Percentiles rank a stretch among this genome's conserved stretches.
These are phyloP conservation scores for Isoetes taiwanensis DNA, from an alignment of 75 land plant genomes.

Conservation along the genomic window DNA sequence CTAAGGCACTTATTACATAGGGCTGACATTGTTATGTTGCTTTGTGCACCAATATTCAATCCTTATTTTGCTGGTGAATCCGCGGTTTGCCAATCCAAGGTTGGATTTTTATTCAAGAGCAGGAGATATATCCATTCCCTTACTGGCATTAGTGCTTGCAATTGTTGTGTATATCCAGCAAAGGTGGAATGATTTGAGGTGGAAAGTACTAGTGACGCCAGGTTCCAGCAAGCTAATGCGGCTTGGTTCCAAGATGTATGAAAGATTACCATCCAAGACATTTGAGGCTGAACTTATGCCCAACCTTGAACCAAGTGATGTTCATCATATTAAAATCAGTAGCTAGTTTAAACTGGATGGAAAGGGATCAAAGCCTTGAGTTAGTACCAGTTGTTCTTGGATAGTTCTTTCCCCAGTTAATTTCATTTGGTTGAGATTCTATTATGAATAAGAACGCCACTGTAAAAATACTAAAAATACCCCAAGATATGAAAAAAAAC, in stretches of 20 bases:
- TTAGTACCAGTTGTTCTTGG: no score
- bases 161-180: slow-evolving; percentile 46
- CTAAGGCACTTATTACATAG: slow-evolving; percentile 36
- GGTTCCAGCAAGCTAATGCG: slow-evolving; percentile 28
- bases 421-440: no score
- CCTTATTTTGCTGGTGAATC: slow-evolving; percentile 40
- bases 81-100: slow-evolving; percentile 47
- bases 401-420: no score
- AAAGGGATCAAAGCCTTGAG: no score
- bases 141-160: slow-evolving; percentile 32
- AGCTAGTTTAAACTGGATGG: no score
- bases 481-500: no score
- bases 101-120: slow-evolving; percentile 46
- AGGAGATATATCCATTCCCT: slow-evolving; percentile 46
- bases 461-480: no score
- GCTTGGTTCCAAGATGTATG: slow-evolving; percentile 35
- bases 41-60: slow-evolving; percentile 34
- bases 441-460: no score
- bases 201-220: slow-evolving; percentile 11
- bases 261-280: slow-evolving; percentile 44
- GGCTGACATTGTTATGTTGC: slow-evolving; percentile 39
- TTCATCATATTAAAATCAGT: no score
- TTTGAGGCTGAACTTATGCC: slow-evolving; percentile 48
- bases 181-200: slow-evolving; percentile 33
- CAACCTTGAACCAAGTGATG: no score